Evolutionary conservation across 257 asterid genomes (phyloP), one percentile per base, ranked within the genome.

Genomic region (Fraxinus pennsylvanica): DNA sequence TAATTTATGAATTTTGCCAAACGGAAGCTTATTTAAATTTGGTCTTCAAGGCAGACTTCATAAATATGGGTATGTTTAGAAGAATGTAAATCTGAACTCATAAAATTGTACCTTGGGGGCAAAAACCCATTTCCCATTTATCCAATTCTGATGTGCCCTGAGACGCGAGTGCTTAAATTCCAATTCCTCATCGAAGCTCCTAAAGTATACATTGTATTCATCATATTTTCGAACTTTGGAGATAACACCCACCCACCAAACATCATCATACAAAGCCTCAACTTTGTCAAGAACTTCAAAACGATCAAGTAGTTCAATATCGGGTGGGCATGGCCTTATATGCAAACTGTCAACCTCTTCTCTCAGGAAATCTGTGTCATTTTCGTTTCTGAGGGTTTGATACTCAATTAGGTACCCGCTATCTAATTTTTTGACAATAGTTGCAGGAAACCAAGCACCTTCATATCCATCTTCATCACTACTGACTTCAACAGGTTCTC

Each of bases 301-400:
- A 63, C 88, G 59, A 65, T 88, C 84, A 59, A 83, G 54, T 54
- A 76, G 9, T 57, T 76, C 81, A 79, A 80, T 39, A 39, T 85
- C 81, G 3, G 96, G 95, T 3, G 97, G 98, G 72, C 9, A 5
- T 35, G 98, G 98, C 81, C 97, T 84, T 21, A 94, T 78, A 74
- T 88, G 81, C 74, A 22, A 50, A 72, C 72, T 73, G 72, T 87
- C 92, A 57, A 75, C 86, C 82, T 89, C 97, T 86, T 89, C 97
- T 86, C 80, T 90, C 84, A 84, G 57, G 9, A 82, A 79, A 0
- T 52, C 85, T 43, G 82, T 83, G 54, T 83, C 79, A 0, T 87
- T 80, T 0, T 84, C 88, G 36, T 78, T 77, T 68, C 77, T 84
- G 41, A 87, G 79, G 77, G 3, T 78, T 66, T 81, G 79, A 72